phyloP scores from a whole-genome alignment of 78 protist genomes.

The Dictyostelium citrinum region DNA sequence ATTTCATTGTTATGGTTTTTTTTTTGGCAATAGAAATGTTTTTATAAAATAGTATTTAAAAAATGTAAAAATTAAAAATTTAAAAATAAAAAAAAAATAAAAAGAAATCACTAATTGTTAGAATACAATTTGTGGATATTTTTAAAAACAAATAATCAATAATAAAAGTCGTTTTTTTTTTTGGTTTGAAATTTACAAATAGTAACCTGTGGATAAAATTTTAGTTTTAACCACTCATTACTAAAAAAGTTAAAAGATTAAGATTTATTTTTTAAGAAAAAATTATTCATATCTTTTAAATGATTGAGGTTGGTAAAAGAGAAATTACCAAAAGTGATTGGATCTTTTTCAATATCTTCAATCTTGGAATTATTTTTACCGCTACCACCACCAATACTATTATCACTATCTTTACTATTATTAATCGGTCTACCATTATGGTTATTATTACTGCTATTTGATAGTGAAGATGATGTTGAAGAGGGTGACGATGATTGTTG shows the following conservation, averaged over 20 bases:
- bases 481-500: neutral
- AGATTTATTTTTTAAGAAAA: conserved; percentile 46
- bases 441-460: neutral
- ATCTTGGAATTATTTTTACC: neutral
- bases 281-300: conserved; percentile 61
- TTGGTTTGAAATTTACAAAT: neutral
- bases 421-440: neutral
- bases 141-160: too few relatives aligned
- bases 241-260: neutral
- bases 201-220: neutral
- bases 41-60: too few relatives aligned
- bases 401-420: conserved; percentile 9
- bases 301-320: conserved; percentile 69
- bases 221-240: neutral
- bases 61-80: too few relatives aligned
- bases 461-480: neutral
- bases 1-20: too few relatives aligned
- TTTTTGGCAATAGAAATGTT: too few relatives aligned
- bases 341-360: conserved; percentile 48
- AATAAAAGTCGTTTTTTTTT: too few relatives aligned
- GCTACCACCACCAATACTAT: neutral
- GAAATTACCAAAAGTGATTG: conserved; percentile 61
- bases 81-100: too few relatives aligned
- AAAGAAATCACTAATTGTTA: too few relatives aligned
- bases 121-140: too few relatives aligned